A percentile compares a stretch with the other conserved stretches of the same genome.
Conservation (phyloP, 2,329 filamentous ascomycete species). For the Dactylellina drechsleri region DNA sequence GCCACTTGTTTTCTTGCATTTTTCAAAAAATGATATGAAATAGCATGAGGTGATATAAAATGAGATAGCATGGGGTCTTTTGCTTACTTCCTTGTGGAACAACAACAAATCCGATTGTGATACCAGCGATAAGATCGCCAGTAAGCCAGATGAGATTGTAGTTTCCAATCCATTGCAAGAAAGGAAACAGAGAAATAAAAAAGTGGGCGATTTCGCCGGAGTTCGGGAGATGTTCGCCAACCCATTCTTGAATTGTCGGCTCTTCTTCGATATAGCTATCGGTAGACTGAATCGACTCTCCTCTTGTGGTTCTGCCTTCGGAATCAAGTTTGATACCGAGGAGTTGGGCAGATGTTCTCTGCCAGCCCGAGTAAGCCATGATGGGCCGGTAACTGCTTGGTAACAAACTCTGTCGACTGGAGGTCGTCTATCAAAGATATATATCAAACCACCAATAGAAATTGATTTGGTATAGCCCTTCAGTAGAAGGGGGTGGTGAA, state of each 20-base stretch:
- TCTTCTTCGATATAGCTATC: constrained; percentile 85
- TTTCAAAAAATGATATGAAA: neutral
- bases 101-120: constrained; percentile 80
- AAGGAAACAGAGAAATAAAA: constrained; percentile 74
- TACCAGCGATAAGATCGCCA: constrained; percentile 88
- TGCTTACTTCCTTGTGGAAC: constrained; percentile 81
- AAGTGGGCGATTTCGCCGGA: constrained; percentile 70
- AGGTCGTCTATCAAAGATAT: neutral
- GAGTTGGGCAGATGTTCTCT: constrained; percentile 41
- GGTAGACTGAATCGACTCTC: constrained; percentile 62
- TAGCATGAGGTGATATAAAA: neutral
- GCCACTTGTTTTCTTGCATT: neutral
- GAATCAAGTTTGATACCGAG: constrained; percentile 54
- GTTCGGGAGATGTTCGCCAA: constrained; percentile 72
- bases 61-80: neutral
- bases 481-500: neutral
- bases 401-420: constrained; percentile 3
- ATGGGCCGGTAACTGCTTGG: constrained; percentile 2
- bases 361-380: constrained; percentile 35
- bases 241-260: constrained; percentile 78
- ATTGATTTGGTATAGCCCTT: neutral
- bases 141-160: constrained; percentile 91
- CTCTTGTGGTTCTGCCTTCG: constrained; percentile 40
- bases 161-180: constrained; percentile 83
- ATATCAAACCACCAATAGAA: neutral